A percentile compares a stretch with the other conserved stretches of the same genome.
Evolutionary conservation across 2,329 filamentous ascomycete species (phyloP).

Genomic region (Alternaria consortialis): DNA sequence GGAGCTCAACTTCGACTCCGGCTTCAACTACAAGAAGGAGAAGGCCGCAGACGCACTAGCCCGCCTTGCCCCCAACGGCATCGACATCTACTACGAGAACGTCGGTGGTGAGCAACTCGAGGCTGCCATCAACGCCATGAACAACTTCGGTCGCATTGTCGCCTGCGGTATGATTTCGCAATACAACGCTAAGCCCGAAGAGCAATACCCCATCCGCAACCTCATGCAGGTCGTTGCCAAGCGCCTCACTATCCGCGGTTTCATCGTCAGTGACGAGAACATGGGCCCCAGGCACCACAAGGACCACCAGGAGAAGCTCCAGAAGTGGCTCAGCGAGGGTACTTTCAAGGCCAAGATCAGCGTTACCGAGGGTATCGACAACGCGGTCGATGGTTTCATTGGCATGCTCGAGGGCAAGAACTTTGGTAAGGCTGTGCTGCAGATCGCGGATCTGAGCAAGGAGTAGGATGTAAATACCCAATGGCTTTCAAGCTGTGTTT

Average conservation of each 20-base stretch:
- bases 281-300: conserved; percentile 72
- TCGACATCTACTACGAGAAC: conserved; percentile 87
- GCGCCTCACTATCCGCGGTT: conserved; percentile 76
- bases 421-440: conserved; percentile 85
- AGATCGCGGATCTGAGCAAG: conserved; percentile 60
- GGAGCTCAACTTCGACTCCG: conserved; percentile 74
- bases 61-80: conserved; percentile 76
- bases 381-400: conserved; percentile 75
- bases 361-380: conserved; percentile 79
- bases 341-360: conserved; percentile 74
- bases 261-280: conserved; percentile 73
- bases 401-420: conserved; percentile 81
- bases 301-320: conserved; percentile 79
- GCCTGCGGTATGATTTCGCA: conserved; percentile 74
- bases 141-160: conserved; percentile 70
- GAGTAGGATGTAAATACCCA: conserved; percentile 21
- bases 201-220: conserved; percentile 74
- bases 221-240: conserved; percentile 71
- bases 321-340: conserved; percentile 79
- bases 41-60: conserved; percentile 71
- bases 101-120: conserved; percentile 79
- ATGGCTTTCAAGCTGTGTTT: background rate
- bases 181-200: conserved; percentile 70
- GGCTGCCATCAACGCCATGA: conserved; percentile 71
- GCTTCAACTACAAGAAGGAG: conserved; percentile 92